phyloP scores from a whole-genome alignment of 1,284 basidiomycete species.

The Peniophora sp. region DNA sequence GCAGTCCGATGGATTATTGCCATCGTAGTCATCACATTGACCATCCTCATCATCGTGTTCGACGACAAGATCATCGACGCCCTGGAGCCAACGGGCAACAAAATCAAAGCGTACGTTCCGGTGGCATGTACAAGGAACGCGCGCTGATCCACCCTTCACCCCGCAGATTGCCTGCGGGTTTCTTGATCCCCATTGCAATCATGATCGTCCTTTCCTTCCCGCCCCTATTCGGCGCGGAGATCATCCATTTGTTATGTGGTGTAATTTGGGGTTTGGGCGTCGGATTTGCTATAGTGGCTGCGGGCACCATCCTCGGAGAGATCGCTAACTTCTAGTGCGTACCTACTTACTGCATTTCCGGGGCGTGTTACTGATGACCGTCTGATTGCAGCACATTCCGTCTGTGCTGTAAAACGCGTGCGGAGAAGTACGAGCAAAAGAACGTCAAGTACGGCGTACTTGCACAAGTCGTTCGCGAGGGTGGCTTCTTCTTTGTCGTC shows the following conservation, averaged over 20 bases:
- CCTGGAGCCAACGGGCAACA: neutral
- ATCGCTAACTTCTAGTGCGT: slow-evolving; percentile 65
- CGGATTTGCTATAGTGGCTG: slow-evolving; percentile 60
- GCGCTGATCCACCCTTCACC: neutral
- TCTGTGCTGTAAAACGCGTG: slow-evolving; percentile 27
- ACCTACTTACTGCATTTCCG: neutral
- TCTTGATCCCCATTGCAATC: slow-evolving; percentile 75
- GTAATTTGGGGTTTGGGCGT: slow-evolving; percentile 68
- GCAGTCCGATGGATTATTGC: neutral
- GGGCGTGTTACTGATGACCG: neutral
- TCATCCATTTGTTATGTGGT: slow-evolving; percentile 68
- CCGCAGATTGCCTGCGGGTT: slow-evolving; percentile 37
- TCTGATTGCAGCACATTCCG: neutral
- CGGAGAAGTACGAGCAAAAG: slow-evolving; percentile 63
- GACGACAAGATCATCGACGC: neutral
- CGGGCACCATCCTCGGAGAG: slow-evolving; percentile 62
- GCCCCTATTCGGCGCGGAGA: slow-evolving; percentile 74
- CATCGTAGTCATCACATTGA: neutral
- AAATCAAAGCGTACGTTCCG: neutral
- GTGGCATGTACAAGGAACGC: neutral
- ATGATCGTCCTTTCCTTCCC: slow-evolving; percentile 65
- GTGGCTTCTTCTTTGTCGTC: slow-evolving; percentile 72
- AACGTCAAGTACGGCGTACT: slow-evolving; percentile 74
- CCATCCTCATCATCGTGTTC: neutral
- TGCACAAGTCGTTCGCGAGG: slow-evolving; percentile 69